Evolutionary conservation across 1,284 basidiomycete genomes (phyloP).

Genomic region (Malassezia caprae): DNA sequence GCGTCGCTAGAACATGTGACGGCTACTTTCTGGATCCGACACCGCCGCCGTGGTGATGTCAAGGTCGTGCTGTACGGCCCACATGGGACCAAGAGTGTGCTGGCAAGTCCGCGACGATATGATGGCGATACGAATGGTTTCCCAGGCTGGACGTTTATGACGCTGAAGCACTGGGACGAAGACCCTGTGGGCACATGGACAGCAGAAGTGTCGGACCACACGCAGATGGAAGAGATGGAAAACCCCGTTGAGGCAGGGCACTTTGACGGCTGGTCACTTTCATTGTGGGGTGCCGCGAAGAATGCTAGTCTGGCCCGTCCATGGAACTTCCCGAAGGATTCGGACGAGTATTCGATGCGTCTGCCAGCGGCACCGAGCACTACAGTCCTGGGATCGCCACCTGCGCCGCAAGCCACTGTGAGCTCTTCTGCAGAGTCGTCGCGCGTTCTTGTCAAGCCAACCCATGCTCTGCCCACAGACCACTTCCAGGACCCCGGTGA

Average conservation of each 20-base stretch:
- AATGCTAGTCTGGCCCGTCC: conserved; percentile 59
- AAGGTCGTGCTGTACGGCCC: conserved; percentile 82
- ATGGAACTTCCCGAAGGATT: conserved; percentile 43
- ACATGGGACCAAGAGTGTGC: conserved; percentile 69
- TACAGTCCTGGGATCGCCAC: conserved; percentile 26
- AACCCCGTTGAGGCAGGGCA: conserved; percentile 66
- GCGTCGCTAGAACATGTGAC: conserved; percentile 86
- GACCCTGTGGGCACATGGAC: conserved; percentile 86
- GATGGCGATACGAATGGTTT: conserved; percentile 67
- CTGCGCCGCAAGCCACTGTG: conserved; percentile 47
- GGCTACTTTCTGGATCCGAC: conserved; percentile 81
- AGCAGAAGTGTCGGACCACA: conserved; percentile 53
- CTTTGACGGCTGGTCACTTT: conserved; percentile 84
- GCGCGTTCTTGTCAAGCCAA: conserved; percentile 59
- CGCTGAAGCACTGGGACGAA: conserved; percentile 97
- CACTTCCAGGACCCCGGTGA: conserved; percentile 53
- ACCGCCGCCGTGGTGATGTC: conserved; percentile 76
- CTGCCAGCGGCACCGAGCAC: conserved; percentile 50
- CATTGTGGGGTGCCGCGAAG: conserved; percentile 80
- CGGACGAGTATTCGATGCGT: conserved; percentile 48
- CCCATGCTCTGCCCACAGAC: conserved; percentile 72
- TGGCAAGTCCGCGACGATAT: conserved; percentile 63
- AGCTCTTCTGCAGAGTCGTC: conserved; percentile 34
- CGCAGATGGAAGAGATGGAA: conserved; percentile 51
- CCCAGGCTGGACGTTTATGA: conserved; percentile 94